Evolutionary conservation across 148 eudicot genomes (phyloP).

Genomic region (Camellia japonica): DNA sequence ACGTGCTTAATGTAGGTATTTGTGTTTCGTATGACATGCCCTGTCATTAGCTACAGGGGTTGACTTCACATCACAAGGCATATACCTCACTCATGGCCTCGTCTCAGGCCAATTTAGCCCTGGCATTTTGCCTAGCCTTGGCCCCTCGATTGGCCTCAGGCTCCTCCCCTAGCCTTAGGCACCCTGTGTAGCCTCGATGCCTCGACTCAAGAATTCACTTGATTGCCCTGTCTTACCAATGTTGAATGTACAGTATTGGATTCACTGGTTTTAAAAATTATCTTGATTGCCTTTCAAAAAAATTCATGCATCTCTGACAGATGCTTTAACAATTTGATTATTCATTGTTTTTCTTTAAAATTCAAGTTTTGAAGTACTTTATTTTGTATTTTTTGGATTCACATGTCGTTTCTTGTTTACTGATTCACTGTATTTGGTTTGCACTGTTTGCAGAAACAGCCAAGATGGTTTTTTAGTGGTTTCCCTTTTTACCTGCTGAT

Average conservation of each 20-base stretch:
- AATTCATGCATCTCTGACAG: neutral
- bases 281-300: neutral
- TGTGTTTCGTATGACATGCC: too few relatives aligned
- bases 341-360: neutral
- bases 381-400: neutral
- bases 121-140: too few relatives aligned
- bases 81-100: too few relatives aligned
- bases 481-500: slow-evolving; percentile 6
- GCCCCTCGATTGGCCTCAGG: neutral
- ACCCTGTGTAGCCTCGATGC: too few relatives aligned
- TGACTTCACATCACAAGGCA: too few relatives aligned
- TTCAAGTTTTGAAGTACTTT: neutral
- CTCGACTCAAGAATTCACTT: too few relatives aligned
- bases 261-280: neutral
- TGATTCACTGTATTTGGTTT: slow-evolving; percentile 11
- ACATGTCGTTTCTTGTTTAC: slow-evolving; percentile 6
- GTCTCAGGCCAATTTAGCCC: too few relatives aligned
- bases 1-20: neutral
- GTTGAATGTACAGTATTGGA: neutral
- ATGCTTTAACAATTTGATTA: neutral
- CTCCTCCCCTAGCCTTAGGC: too few relatives aligned
- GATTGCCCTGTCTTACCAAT: neutral
- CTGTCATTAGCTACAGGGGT: too few relatives aligned
- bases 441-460: slow-evolving; percentile 25
- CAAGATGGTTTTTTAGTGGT: slow-evolving; percentile 22